Evolutionary conservation across 805 yeast genomes (phyloP), one percentile per base, ranked within the genome.

Genomic region (Saturnispora kantuleensis): DNA sequence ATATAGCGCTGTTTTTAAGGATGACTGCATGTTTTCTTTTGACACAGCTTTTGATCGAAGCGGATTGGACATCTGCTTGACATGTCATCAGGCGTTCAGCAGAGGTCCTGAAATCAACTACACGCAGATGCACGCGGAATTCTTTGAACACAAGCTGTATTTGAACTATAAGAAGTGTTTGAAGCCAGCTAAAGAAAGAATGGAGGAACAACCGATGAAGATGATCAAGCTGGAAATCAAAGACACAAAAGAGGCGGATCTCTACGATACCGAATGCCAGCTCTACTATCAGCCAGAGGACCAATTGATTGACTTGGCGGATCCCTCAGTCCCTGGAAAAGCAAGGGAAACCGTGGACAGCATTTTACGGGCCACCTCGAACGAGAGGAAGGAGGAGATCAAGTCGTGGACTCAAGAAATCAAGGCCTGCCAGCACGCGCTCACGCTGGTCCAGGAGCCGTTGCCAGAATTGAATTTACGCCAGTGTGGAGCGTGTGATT

Each of bases 341-440:
- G 52, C 67, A 3, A 47, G 50, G 1, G 55, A 56, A 7, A 56
- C 63, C 0, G 74, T 76, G 0, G 64, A 69, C 1, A 67, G 63
- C 2, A 70, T 86, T 3, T 52, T 81, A 40, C 60, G 56, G 6
- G 71, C 89, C 1, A 75, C 77, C 29, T 83, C 93, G 0, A 70
- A 76, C 4, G 68, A 73, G 16, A 69, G 69, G 43, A 69, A 72
- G 35, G 76, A 86, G 52, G 94, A 88, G 57, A 76, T 88, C 45
- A 77, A 81, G 54, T 80, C 95, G 1, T 93, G 99, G 99, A 90
- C 87, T 58, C 84, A 84, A 52, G 95, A 89, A 52, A 76, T 90
- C 16, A 58, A 70, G 11, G 77, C 95, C 0, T 93, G 98, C 59
- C 73, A 68, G 37, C 98, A 93, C 58, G 76, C 89, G 0, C 62